Percentiles rank a stretch among this genome's conserved stretches.
These are phyloP conservation scores for Cercophora sp. DNA, from an alignment of 495 filamentous ascomycete genomes.

Conservation along the genomic window DNA sequence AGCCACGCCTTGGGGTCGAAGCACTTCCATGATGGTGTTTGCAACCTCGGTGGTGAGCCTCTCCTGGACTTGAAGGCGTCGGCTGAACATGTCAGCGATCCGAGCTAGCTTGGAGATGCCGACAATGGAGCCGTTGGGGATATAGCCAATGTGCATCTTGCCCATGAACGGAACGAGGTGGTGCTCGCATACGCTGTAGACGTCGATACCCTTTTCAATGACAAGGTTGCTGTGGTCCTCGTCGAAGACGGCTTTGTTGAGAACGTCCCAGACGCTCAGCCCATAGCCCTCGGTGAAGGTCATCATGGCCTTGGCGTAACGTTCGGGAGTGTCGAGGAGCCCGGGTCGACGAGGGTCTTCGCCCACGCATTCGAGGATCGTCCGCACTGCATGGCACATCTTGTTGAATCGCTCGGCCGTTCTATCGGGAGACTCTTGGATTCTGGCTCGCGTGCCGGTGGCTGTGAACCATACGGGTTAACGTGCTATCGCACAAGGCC, in stretches of 20 bases:
- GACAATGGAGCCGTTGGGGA: slow-evolving; percentile 80
- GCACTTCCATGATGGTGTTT: slow-evolving; percentile 82
- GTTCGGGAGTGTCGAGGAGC: slow-evolving; percentile 75
- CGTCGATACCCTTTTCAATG: slow-evolving; percentile 96
- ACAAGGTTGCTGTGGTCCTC: slow-evolving; percentile 95
- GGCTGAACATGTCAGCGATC: slow-evolving; percentile 94
- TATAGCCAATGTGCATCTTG: slow-evolving; percentile 99
- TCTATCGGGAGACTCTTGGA: slow-evolving; percentile 74
- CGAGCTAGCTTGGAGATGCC: slow-evolving; percentile 92
- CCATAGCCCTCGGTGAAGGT: slow-evolving; percentile 98
- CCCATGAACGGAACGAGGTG: slow-evolving; percentile 95
- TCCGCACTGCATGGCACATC: slow-evolving; percentile 77
- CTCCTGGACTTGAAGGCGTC: slow-evolving; percentile 93
- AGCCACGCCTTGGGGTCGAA: slow-evolving; percentile 87
- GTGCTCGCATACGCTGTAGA: slow-evolving; percentile 91
- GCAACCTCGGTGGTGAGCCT: slow-evolving; percentile 97
- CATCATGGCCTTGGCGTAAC: slow-evolving; percentile 97
- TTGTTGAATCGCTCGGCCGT: slow-evolving; percentile 66
- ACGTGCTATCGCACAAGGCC: too few relatives aligned
- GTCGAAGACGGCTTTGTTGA: slow-evolving; percentile 92
- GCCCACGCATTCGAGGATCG: slow-evolving; percentile 90
- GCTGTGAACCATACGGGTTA: too few relatives aligned
- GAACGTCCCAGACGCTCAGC: slow-evolving; percentile 86
- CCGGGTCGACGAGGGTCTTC: slow-evolving; percentile 93
- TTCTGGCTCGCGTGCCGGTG: slow-evolving; percentile 70